Evolutionary conservation across 768 basidiomycete genomes (phyloP).

Genomic region (Pleurotus djamor): DNA sequence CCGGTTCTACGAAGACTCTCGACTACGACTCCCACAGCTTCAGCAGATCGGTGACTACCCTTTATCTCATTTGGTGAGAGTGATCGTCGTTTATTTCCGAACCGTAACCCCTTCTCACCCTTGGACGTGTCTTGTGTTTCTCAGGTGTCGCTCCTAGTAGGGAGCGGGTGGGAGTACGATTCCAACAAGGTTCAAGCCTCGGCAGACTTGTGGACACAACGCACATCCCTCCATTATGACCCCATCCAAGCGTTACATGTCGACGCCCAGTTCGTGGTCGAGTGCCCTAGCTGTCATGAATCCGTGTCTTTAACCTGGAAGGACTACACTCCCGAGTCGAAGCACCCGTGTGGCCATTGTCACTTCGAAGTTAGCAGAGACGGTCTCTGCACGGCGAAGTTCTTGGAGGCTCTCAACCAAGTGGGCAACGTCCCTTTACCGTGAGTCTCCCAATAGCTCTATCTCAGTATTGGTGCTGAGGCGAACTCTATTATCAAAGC

Average conservation of each 20-base stretch:
- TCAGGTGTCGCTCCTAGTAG: not conserved
- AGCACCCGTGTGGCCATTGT: not conserved
- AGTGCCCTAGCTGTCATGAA: not conserved
- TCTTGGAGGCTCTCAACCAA: not conserved
- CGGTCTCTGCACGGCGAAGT: not conserved
- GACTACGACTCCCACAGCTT: not conserved
- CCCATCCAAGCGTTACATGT: not conserved
- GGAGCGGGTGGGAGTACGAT: not conserved
- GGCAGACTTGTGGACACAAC: not conserved
- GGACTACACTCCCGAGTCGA: no score
- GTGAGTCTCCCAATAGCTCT: not conserved
- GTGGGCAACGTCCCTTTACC: not conserved
- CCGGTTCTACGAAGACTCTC: not conserved
- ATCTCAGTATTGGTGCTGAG: not conserved
- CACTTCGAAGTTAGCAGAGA: not conserved
- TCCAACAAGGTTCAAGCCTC: not conserved
- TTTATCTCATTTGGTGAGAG: not conserved
- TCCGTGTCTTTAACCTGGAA: not conserved
- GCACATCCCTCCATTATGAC: not conserved
- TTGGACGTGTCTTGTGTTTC: not conserved
- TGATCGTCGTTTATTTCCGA: not conserved
- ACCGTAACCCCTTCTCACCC: not conserved
- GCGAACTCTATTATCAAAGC: not conserved
- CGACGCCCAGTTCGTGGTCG: not conserved
- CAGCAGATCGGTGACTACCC: not conserved